A percentile compares a stretch with the other conserved stretches of the same genome.
phyloP scores from a whole-genome alignment of 208 protist species.

The Crithidia acanthocephali region DNA sequence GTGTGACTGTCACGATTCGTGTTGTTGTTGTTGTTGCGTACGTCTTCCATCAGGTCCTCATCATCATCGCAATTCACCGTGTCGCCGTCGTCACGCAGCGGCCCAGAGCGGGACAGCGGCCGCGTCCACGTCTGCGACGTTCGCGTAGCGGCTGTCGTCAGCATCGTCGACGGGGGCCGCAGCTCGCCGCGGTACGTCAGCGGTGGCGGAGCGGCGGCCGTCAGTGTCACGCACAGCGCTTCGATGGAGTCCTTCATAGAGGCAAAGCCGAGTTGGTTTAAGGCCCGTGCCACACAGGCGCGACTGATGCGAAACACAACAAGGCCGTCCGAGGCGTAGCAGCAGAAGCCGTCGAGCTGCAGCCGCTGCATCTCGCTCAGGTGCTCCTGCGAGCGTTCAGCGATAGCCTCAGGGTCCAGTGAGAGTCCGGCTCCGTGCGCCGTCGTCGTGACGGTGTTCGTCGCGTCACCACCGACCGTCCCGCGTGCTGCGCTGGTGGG shows the following conservation, averaged over 20 bases:
- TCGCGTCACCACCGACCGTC: too few species aligned
- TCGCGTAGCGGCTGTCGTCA: too few species aligned
- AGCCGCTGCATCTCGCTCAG: constrained; percentile 2
- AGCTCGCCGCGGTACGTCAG: constrained; percentile 53
- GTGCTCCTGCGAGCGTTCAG: background rate
- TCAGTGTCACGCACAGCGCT: constrained; percentile 48
- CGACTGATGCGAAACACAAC: constrained; percentile 44
- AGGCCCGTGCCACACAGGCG: constrained; percentile 22
- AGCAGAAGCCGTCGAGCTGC: constrained; percentile 34
- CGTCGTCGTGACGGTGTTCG: background rate
- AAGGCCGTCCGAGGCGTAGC: constrained; percentile 49
- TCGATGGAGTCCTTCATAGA: constrained; percentile 43
- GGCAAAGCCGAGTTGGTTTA: constrained; percentile 40
- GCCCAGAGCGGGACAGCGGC: background rate
- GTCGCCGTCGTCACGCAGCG: constrained; percentile 3
- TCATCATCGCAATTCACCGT: background rate
- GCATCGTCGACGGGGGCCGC: constrained; percentile 26
- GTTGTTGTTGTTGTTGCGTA: too few species aligned
- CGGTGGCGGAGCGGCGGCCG: constrained; percentile 43
- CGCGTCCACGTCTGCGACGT: too few species aligned
- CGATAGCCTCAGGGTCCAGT: constrained; percentile 18
- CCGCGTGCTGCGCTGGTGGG: too few species aligned
- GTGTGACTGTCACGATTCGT: too few species aligned
- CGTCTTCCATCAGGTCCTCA: background rate
- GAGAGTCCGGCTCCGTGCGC: background rate